These are phyloP conservation scores for Trichoderma hamatum DNA, from an alignment of 2,329 filamentous ascomycete species.

Conservation along the genomic window DNA sequence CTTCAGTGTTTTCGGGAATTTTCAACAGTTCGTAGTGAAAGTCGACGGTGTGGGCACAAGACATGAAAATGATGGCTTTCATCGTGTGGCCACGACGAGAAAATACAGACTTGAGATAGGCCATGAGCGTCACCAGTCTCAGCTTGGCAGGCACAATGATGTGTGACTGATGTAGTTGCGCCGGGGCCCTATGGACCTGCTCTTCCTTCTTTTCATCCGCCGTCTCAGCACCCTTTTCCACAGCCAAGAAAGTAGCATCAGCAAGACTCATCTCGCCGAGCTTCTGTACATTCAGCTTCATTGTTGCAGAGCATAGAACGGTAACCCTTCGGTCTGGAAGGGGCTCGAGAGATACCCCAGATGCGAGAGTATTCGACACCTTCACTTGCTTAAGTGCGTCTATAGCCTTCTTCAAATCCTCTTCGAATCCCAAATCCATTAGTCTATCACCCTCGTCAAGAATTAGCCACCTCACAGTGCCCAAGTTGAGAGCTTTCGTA, in stretches of 20 bases:
- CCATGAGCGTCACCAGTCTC: slow-evolving; percentile 83
- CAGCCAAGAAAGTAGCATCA: slow-evolving; percentile 84
- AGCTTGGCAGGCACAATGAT: slow-evolving; percentile 86
- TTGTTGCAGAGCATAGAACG: slow-evolving; percentile 90
- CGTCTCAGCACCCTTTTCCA: slow-evolving; percentile 57
- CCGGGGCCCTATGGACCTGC: slow-evolving; percentile 75
- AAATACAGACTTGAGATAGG: slow-evolving; percentile 84
- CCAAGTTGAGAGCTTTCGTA: slow-evolving; percentile 85
- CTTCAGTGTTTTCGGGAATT: slow-evolving; percentile 39
- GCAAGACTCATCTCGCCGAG: slow-evolving; percentile 94
- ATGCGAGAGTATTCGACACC: slow-evolving; percentile 61
- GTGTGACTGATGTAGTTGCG: slow-evolving; percentile 92
- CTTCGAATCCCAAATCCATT: slow-evolving; percentile 97
- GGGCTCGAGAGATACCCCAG: slow-evolving; percentile 60
- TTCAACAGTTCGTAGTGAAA: slow-evolving; percentile 90
- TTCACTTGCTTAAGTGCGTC: slow-evolving; percentile 70
- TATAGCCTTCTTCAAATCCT: slow-evolving; percentile 88
- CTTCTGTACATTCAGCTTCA: slow-evolving; percentile 96
- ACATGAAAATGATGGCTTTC: slow-evolving; percentile 97
- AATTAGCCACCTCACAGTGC: slow-evolving; percentile 89
- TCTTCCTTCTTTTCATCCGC: slow-evolving; percentile 50
- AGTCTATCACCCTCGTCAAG: slow-evolving; percentile 96
- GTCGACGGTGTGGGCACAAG: slow-evolving; percentile 94
- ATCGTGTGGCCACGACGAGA: slow-evolving; percentile 86
- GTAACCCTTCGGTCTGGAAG: slow-evolving; percentile 80